Evolutionary conservation across 768 basidiomycete genomes (phyloP).

Genomic region (Symmetrospora coprosmae): DNA sequence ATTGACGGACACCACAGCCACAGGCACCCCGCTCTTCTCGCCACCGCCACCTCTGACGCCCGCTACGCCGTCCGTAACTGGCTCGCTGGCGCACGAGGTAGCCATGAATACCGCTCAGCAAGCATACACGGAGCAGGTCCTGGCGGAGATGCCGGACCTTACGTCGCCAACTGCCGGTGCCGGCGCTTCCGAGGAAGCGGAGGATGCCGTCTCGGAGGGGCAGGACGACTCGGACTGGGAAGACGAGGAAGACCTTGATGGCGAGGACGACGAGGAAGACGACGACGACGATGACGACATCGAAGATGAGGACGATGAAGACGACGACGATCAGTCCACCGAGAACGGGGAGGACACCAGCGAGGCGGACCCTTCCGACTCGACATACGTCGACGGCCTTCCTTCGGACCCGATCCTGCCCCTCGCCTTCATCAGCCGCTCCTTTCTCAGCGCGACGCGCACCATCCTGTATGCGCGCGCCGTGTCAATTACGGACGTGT

Average conservation of each 20-base stretch:
- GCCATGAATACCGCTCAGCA: too few relatives aligned
- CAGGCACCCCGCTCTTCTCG: too few relatives aligned
- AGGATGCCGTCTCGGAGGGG: not conserved
- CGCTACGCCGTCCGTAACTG: too few relatives aligned
- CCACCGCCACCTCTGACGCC: too few relatives aligned
- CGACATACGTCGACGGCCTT: slow-evolving; percentile 28
- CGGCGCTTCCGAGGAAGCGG: too few relatives aligned
- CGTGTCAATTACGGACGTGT: not conserved
- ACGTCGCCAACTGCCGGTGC: not conserved
- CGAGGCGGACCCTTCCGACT: not conserved
- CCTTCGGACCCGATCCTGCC: slow-evolving; percentile 29
- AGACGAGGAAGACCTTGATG: not conserved
- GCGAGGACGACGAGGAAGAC: not conserved
- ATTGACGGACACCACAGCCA: too few relatives aligned
- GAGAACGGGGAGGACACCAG: not conserved
- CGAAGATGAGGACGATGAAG: slow-evolving; percentile 2
- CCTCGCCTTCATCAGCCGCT: slow-evolving; percentile 25
- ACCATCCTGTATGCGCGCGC: slow-evolving; percentile 22
- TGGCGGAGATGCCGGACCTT: not conserved
- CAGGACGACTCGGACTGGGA: slow-evolving; percentile 4
- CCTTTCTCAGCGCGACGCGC: slow-evolving; percentile 29
- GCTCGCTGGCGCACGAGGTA: too few relatives aligned
- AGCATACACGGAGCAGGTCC: not conserved
- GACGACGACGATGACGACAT: not conserved
- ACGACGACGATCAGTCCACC: not conserved